A percentile compares a stretch with the other conserved stretches of the same genome.
These are phyloP conservation scores for Malus fusca DNA, from an alignment of 306 rosid species.

Conservation along the genomic window DNA sequence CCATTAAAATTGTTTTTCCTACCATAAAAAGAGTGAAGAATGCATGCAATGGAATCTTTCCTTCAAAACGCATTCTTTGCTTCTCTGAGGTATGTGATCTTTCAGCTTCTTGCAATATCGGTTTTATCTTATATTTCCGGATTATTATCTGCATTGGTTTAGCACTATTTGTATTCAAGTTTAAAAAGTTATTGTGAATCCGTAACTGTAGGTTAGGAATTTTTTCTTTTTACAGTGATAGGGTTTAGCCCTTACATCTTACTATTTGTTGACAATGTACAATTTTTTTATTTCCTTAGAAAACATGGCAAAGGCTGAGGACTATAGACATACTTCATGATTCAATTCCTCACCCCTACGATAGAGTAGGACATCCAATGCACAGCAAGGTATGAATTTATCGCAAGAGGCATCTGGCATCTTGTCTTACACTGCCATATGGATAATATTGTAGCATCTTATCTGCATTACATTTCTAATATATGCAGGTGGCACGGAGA, in stretches of 20 bases:
- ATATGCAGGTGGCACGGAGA: conserved; percentile 58
- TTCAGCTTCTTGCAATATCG: background rate
- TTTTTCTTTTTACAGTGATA: background rate
- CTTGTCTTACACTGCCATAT: too few species aligned
- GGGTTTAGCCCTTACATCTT: background rate
- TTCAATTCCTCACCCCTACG: conserved; percentile 54
- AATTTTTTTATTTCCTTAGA: conserved; percentile 26
- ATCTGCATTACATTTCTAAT: background rate
- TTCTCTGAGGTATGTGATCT: conserved; percentile 62
- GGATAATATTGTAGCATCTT: background rate
- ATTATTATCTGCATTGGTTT: background rate
- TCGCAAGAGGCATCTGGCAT: too few species aligned
- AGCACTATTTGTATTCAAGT: background rate
- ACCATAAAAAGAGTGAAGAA: conserved; percentile 64
- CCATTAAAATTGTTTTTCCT: conserved; percentile 62
- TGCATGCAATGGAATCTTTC: conserved; percentile 43
- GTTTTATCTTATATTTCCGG: background rate
- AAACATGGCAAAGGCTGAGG: conserved; percentile 70
- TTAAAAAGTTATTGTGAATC: too few species aligned
- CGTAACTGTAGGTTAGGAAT: too few species aligned
- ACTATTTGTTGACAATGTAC: background rate
- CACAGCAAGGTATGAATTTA: conserved; percentile 52
- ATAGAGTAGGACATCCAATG: conserved; percentile 75
- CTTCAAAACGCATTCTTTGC: conserved; percentile 69
- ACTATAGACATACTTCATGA: conserved; percentile 56